These are phyloP conservation scores for Peltaster fructicola DNA, from an alignment of 2,329 filamentous ascomycete species.

Conservation along the genomic window DNA sequence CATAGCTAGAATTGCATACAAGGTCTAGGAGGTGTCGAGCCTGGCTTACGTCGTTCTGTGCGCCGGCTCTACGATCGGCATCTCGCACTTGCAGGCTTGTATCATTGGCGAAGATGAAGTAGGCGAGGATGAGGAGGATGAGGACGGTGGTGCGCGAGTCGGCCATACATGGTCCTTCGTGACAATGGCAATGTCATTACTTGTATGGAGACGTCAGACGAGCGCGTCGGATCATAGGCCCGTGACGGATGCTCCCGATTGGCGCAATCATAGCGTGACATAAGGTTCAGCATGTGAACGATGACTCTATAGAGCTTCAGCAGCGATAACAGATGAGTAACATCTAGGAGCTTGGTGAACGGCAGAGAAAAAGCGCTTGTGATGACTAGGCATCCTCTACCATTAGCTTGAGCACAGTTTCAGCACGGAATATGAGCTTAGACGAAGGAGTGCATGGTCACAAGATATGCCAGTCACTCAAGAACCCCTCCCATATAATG, in stretches of 20 bases:
- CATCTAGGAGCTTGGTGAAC: too few relatives aligned
- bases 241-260: neutral
- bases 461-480: too few relatives aligned
- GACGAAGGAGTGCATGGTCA: too few relatives aligned
- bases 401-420: too few relatives aligned
- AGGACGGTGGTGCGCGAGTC: slow-evolving; percentile 28
- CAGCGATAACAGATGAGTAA: too few relatives aligned
- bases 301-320: too few relatives aligned
- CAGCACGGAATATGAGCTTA: too few relatives aligned
- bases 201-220: neutral
- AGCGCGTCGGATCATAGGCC: neutral
- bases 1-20: slow-evolving; percentile 34
- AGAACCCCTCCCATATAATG: too few relatives aligned
- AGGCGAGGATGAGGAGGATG: slow-evolving; percentile 33
- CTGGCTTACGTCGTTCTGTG: slow-evolving; percentile 31
- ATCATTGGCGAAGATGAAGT: slow-evolving; percentile 30
- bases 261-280: neutral
- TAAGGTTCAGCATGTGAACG: too few relatives aligned
- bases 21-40: slow-evolving; percentile 34
- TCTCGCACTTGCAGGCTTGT: slow-evolving; percentile 3
- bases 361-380: too few relatives aligned
- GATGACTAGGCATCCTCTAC: too few relatives aligned
- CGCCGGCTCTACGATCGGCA: slow-evolving; percentile 22
- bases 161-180: slow-evolving; percentile 14
- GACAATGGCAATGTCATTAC: neutral